Percentiles rank a stretch among this genome's conserved stretches.
Conservation (phyloP, 1,284 basidiomycete species). For the Agroathelia rolfsii region DNA sequence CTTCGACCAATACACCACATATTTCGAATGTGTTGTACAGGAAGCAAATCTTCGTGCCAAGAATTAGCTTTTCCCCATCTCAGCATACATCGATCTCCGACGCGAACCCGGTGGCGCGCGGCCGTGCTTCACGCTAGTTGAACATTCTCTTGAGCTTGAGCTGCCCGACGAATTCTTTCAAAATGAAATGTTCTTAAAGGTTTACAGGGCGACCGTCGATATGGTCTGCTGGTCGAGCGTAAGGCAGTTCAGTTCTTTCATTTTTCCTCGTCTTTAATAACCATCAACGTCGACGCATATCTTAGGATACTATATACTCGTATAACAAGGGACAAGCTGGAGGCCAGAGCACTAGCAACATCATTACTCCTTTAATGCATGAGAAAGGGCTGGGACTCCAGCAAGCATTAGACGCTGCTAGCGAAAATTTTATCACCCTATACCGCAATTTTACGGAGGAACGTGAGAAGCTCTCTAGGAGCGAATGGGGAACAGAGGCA, state of each 20-base stretch:
- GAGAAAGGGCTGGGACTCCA: conserved; percentile 25
- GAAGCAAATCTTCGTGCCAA: conserved; percentile 27
- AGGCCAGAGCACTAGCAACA: conserved; percentile 29
- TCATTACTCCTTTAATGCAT: conserved; percentile 29
- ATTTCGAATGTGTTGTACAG: conserved; percentile 25
- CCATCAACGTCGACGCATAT: neutral
- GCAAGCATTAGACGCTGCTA: conserved; percentile 24
- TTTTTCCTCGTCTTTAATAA: neutral
- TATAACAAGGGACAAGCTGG: conserved; percentile 31
- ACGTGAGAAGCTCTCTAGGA: too few species aligned
- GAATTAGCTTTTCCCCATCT: conserved; percentile 22
- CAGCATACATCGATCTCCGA: conserved; percentile 23
- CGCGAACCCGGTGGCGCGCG: conserved; percentile 30
- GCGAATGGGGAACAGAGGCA: conserved; percentile 35
- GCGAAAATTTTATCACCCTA: conserved; percentile 30
- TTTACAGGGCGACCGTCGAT: conserved; percentile 29
- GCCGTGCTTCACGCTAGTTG: conserved; percentile 29
- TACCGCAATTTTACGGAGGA: too few species aligned
- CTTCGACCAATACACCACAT: conserved; percentile 23
- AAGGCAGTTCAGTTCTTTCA: conserved; percentile 12
- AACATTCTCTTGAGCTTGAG: conserved; percentile 28
- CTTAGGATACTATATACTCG: conserved; percentile 31
- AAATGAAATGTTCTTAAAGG: conserved; percentile 22
- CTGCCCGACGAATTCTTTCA: conserved; percentile 29
- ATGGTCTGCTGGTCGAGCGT: conserved; percentile 36